Base-by-base conservation (phyloP, 306 rosid species). In the Quercus parvula region DNA sequence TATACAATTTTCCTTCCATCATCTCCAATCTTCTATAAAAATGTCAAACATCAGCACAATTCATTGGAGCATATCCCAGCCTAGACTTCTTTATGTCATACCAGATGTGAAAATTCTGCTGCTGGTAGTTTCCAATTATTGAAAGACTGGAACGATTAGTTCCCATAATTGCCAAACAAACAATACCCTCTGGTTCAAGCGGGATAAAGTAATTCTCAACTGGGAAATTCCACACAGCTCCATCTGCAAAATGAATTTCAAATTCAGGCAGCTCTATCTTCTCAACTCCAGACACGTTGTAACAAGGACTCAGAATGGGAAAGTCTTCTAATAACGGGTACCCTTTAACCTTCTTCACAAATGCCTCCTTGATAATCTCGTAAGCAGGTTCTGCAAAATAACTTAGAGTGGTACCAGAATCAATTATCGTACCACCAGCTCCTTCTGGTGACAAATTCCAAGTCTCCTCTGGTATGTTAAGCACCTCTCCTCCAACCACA, bases 61-160 rank as follows among this genome's bases (percentile, higher is more conserved):
- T 88, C 96, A 85, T 82, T n/a, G 98, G 96, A 57, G 94, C 97
- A 84, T 78, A 95, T 17, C 99, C 99, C 22, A 95, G 85, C 84
- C 97, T 91, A 7, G 98, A 93, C 59, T 90, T 95, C 85, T 93
- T 88, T 78, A 88, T 87, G 55, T 95, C 99, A 81, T 93, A 95
- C 5, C 91, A 76, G 75, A 95, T 85, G 44, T 93, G 98, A 55
- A 95, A 95, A 86, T 95, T 95, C 87, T 95, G 99, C 84, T 95
- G 99, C 91, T 95, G 99, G 75, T 95, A 95, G 81, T 95, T 95
- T 15, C 99, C 98, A 75, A 95, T 93, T 19, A 95, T 95, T 7
- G 98, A 92, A 73, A 95, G 91, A 17, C 88, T 90, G 54, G 91
- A 87, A 24, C 75, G 75, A 14, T 93, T 89, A 83, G 97, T 91